phyloP scores from a whole-genome alignment of 768 basidiomycete genomes.

The Tephrocybe rancida region DNA sequence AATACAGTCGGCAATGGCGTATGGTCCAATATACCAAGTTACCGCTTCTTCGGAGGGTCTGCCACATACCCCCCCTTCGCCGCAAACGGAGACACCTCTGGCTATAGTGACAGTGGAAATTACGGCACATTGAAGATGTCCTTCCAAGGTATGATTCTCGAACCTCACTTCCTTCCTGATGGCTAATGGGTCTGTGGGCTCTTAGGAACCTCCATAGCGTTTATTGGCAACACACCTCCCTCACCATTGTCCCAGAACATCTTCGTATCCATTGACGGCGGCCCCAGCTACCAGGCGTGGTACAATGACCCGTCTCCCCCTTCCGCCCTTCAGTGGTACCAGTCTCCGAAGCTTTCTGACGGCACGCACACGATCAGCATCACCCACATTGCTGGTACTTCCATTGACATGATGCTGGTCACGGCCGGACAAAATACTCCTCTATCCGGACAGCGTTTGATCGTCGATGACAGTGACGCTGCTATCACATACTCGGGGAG shows the following conservation, averaged over 20 bases:
- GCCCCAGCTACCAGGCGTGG: neutral
- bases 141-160: neutral
- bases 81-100: neutral
- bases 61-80: neutral
- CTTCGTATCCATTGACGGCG: slow-evolving; percentile 1
- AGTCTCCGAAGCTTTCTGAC: slow-evolving; percentile 4
- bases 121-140: neutral
- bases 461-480: neutral
- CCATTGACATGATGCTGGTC: slow-evolving; percentile 3
- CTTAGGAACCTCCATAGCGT: slow-evolving; percentile 2
- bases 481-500: neutral
- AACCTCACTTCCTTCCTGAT: neutral
- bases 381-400: slow-evolving; percentile 1
- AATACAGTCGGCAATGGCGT: neutral
- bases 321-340: slow-evolving; percentile 1
- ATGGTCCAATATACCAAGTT: neutral
- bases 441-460: neutral
- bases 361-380: slow-evolving; percentile 1
- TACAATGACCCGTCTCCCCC: slow-evolving; percentile 1
- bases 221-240: neutral
- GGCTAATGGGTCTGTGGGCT: neutral
- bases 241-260: neutral
- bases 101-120: slow-evolving; percentile 1
- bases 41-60: neutral
- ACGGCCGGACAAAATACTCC: neutral